Percentiles rank a stretch among this genome's conserved stretches.
Conservation (phyloP, 441 rosid genomes). For the Populus hybrid region DNA sequence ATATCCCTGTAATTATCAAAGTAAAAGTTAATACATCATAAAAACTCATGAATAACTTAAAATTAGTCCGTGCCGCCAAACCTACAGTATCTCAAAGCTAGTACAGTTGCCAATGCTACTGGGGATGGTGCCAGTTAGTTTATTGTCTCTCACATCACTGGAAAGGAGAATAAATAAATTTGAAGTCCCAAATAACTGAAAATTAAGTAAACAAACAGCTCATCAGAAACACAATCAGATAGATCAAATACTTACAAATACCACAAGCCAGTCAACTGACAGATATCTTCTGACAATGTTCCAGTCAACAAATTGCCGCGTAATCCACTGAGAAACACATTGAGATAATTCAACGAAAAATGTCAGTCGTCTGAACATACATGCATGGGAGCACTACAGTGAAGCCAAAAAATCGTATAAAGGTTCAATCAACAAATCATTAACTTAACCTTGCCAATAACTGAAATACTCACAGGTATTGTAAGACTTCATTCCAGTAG, state of each 20-base stretch:
- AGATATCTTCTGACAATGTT: constrained; percentile 78
- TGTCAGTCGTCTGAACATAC: not conserved
- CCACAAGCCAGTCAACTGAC: constrained; percentile 94
- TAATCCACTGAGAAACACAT: constrained; percentile 51
- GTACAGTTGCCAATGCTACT: constrained; percentile 91
- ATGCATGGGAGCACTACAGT: not conserved
- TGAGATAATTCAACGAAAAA: not conserved
- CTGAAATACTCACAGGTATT: constrained; percentile 65
- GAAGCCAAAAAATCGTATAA: not conserved
- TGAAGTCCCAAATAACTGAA: not conserved
- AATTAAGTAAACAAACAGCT: not conserved
- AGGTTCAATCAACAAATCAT: not conserved
- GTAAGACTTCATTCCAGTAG: constrained; percentile 94
- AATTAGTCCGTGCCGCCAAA: not conserved
- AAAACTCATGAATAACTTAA: not conserved
- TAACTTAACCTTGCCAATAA: not conserved
- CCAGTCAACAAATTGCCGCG: constrained; percentile 80
- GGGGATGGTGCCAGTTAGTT: constrained; percentile 76
- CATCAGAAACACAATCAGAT: not conserved
- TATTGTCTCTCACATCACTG: constrained; percentile 95
- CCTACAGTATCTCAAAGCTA: constrained; percentile 87
- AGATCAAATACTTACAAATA: constrained; percentile 66
- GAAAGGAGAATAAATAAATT: not conserved
- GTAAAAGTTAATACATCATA: not conserved
- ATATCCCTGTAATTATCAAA: constrained; percentile 51